phyloP scores from a whole-genome alignment of 2,329 filamentous ascomycete species.

The Paracamarosporium sp. region DNA sequence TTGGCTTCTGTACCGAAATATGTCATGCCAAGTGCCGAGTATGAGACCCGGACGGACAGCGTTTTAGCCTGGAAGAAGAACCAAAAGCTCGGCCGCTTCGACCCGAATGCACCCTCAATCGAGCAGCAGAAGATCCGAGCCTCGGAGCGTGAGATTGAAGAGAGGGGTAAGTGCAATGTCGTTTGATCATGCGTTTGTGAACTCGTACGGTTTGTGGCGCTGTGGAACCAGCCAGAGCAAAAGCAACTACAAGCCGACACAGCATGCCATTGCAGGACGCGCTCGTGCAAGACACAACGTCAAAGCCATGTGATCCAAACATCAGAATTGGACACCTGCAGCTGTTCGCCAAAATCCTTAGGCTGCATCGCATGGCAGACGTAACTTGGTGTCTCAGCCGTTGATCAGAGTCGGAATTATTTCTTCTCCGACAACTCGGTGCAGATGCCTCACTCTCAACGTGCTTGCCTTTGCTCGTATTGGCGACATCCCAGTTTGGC shows the following conservation, averaged over 20 bases:
- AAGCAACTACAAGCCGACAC: constrained; percentile 3
- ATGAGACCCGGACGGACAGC: constrained; percentile 84
- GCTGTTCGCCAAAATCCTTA: constrained; percentile 9
- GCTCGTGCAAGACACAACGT: constrained; percentile 14
- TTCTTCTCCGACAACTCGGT: constrained; percentile 5
- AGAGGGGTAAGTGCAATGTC: constrained; percentile 62
- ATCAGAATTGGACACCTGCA: constrained; percentile 26
- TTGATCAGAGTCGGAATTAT: constrained; percentile 20
- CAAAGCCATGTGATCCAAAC: constrained; percentile 21
- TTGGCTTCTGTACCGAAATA: constrained; percentile 86
- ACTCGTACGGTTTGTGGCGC: constrained; percentile 24
- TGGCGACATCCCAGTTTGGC: constrained; percentile 20
- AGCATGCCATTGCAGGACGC: constrained; percentile 11
- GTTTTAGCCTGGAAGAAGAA: constrained; percentile 95
- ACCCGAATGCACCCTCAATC: constrained; percentile 78
- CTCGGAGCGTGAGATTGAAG: constrained; percentile 72
- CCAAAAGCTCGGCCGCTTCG: constrained; percentile 96
- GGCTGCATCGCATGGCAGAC: background rate
- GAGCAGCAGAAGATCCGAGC: constrained; percentile 75
- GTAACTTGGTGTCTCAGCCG: constrained; percentile 26
- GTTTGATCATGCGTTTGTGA: constrained; percentile 17
- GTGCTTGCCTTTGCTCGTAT: constrained; percentile 13
- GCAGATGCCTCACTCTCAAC: constrained; percentile 7
- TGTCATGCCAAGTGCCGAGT: constrained; percentile 82
- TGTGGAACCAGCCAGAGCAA: constrained; percentile 25